Evolutionary conservation across 75 land plant genomes (phyloP).

Genomic region (Chamaecyparis obtusa): DNA sequence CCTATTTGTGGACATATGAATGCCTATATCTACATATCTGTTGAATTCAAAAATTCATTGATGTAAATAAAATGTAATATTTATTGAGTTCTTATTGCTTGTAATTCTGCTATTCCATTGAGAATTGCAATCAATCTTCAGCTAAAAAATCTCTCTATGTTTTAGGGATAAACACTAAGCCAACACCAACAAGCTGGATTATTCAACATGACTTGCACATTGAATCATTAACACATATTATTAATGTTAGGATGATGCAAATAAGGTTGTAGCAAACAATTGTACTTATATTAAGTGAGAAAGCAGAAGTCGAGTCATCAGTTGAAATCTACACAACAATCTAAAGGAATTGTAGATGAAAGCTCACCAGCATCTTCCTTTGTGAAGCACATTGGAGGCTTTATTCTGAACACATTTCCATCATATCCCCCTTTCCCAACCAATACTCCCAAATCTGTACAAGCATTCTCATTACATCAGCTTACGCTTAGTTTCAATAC

Average conservation of each 20-base stretch:
- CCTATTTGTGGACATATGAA: not conserved
- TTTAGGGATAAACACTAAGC: not conserved
- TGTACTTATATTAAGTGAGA: not conserved
- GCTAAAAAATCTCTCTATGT: not conserved
- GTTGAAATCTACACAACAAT: not conserved
- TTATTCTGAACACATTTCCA: constrained; percentile 91
- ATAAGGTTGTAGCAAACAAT: not conserved
- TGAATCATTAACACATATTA: not conserved
- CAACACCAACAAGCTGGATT: not conserved
- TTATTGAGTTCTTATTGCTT: not conserved
- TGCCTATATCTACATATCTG: not conserved
- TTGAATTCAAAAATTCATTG: not conserved
- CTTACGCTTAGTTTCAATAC: not conserved
- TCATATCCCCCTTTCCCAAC: constrained; percentile 90
- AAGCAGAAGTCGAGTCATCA: not conserved
- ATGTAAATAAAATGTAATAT: not conserved
- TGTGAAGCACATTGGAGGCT: constrained; percentile 98
- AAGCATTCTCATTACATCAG: not conserved
- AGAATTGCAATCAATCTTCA: not conserved
- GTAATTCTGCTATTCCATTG: not conserved
- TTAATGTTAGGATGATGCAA: not conserved
- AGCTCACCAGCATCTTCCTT: constrained; percentile 84
- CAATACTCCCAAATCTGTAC: constrained; percentile 80
- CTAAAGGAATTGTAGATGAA: not conserved
- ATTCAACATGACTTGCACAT: not conserved